phyloP scores from a whole-genome alignment of 768 basidiomycete genomes.

The Collybiopsis confluens region DNA sequence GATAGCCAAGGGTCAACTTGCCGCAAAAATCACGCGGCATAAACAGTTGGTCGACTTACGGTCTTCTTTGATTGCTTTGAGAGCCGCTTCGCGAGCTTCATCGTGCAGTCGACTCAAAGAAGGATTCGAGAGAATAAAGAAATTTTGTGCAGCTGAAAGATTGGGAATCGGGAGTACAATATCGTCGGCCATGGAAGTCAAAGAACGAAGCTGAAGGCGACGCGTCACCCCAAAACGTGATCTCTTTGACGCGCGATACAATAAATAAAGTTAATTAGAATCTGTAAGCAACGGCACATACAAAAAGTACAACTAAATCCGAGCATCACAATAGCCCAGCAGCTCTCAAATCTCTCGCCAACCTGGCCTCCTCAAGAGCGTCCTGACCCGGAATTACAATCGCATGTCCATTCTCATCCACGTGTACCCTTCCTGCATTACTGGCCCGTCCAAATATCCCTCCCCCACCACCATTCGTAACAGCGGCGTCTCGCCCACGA shows the following conservation, averaged over 20 bases:
- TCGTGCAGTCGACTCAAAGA: constrained; percentile 62
- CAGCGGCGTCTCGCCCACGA: neutral
- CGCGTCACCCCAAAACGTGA: constrained; percentile 11
- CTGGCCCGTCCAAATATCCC: constrained; percentile 1
- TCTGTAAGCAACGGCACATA: no score
- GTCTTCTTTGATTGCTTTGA: constrained; percentile 76
- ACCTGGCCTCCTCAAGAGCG: constrained; percentile 38
- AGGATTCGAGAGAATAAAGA: constrained; percentile 67
- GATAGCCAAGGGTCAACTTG: neutral
- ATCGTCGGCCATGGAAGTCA: constrained; percentile 74
- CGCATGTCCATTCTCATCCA: constrained; percentile 22
- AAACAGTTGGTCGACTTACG: constrained; percentile 44
- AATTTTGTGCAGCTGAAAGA: constrained; percentile 72
- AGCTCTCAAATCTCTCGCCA: constrained; percentile 44
- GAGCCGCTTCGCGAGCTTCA: constrained; percentile 56
- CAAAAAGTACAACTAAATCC: neutral
- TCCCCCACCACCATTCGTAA: neutral
- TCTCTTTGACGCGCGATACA: constrained; percentile 4
- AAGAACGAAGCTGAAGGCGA: constrained; percentile 8
- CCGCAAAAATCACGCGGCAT: neutral
- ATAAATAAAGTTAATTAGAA: no score
- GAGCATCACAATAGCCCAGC: constrained; percentile 46
- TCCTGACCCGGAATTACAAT: constrained; percentile 24
- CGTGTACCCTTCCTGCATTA: neutral
- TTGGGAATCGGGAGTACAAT: constrained; percentile 84